Evolutionary conservation across 1,139 yeast species (phyloP).

Genomic region (Scheffersomyces stambukii): DNA sequence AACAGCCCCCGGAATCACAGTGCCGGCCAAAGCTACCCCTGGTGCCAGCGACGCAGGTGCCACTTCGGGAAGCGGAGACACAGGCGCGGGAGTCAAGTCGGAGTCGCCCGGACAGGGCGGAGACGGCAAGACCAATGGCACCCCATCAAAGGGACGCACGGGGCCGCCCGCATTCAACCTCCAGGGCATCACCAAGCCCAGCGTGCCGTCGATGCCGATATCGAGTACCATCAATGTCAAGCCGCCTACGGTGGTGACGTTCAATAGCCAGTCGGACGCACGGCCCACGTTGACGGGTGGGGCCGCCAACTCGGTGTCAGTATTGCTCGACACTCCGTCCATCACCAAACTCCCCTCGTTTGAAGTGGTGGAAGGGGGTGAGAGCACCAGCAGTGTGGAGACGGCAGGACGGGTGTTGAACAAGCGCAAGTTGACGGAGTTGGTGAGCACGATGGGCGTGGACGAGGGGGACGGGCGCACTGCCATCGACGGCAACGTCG

Average conservation of each 20-base stretch:
- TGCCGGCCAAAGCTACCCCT: conserved; percentile 1
- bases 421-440: conserved; percentile 81
- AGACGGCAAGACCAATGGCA: conserved; percentile 1
- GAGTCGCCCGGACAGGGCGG: background rate
- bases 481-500: conserved; percentile 91
- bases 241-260: conserved; percentile 58
- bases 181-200: conserved; percentile 53
- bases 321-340: conserved; percentile 70
- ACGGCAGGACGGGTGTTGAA: conserved; percentile 73
- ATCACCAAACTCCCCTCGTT: conserved; percentile 72
- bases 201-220: conserved; percentile 71
- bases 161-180: conserved; percentile 15
- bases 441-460: conserved; percentile 77
- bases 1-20: conserved; percentile 4
- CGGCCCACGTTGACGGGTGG: conserved; percentile 88
- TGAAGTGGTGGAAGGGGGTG: conserved; percentile 51
- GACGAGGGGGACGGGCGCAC: conserved; percentile 90
- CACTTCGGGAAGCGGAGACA: background rate
- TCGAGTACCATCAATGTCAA: conserved; percentile 64
- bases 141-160: conserved; percentile 8
- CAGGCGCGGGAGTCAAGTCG: background rate
- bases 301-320: conserved; percentile 60
- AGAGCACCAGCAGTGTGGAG: conserved; percentile 24
- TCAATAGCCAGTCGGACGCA: conserved; percentile 44
- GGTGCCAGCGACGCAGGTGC: conserved; percentile 8